A percentile compares a stretch with the other conserved stretches of the same genome.
These are phyloP conservation scores for Claviceps maximensis DNA, from an alignment of 2,329 filamentous ascomycete species.

Conservation along the genomic window DNA sequence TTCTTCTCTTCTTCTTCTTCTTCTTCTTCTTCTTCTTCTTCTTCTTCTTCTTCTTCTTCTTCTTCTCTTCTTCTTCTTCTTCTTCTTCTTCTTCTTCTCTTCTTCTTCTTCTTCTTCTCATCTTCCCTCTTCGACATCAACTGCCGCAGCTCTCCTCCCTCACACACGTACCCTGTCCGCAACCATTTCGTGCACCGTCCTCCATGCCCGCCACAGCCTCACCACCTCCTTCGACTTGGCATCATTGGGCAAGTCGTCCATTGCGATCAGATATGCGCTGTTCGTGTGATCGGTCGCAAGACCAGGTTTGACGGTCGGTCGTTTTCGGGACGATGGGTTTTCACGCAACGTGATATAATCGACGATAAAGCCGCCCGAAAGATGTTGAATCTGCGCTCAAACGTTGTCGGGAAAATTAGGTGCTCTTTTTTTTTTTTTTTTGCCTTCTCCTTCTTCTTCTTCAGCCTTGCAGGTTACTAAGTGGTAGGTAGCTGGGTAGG, in stretches of 20 bases:
- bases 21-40: not conserved
- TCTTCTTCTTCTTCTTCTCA: not conserved
- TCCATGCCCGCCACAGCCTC: slow-evolving; percentile 86
- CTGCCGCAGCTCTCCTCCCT: not conserved
- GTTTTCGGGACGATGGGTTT: not conserved
- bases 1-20: not conserved
- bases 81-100: not conserved
- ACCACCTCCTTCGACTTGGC: slow-evolving; percentile 40
- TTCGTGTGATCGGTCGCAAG: not conserved
- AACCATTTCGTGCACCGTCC: slow-evolving; percentile 91
- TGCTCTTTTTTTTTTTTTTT: not conserved
- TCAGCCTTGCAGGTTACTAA: not conserved
- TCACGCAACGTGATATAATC: not conserved
- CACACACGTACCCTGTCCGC: slow-evolving; percentile 58
- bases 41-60: not conserved
- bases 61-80: not conserved
- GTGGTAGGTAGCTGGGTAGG: not conserved
- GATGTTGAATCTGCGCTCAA: not conserved
- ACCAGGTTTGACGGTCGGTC: not conserved
- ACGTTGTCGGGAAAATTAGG: not conserved
- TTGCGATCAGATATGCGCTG: slow-evolving; percentile 9
- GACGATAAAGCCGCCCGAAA: too few species aligned
- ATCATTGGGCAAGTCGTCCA: slow-evolving; percentile 34
- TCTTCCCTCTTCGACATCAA: too few species aligned
- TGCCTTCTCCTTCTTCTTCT: not conserved